Evolutionary conservation across 148 eudicot species (phyloP).

Genomic region (Polygonum maritimum): DNA sequence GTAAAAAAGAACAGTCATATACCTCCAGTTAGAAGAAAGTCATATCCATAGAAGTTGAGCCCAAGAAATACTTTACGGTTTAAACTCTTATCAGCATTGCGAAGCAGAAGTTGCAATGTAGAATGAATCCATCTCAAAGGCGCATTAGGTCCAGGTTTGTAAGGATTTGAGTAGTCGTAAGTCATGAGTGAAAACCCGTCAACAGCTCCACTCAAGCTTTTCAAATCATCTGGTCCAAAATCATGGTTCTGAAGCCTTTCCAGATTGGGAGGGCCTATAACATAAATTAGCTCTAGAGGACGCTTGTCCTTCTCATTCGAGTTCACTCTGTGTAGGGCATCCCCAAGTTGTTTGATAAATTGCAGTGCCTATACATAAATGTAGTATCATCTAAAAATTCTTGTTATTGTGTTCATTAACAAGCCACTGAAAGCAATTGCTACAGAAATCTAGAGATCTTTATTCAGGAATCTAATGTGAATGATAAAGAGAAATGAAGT

Average conservation of each 20-base stretch:
- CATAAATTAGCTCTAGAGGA: constrained; percentile 66
- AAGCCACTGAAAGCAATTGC: neutral
- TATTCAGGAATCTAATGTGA: constrained; percentile 11
- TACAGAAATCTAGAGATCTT: neutral
- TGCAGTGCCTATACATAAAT: constrained; percentile 53
- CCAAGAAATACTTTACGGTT: constrained; percentile 73
- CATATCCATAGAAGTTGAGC: constrained; percentile 88
- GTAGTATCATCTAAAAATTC: neutral
- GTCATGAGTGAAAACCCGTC: constrained; percentile 99
- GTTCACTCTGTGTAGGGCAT: constrained; percentile 57
- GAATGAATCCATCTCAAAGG: constrained; percentile 83
- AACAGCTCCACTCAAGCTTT: constrained; percentile 51
- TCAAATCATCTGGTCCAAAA: constrained; percentile 90
- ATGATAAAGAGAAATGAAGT: constrained; percentile 6
- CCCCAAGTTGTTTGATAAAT: constrained; percentile 71
- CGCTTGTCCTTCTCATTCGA: constrained; percentile 27
- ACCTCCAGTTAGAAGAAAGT: constrained; percentile 66
- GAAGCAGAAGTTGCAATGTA: constrained; percentile 47
- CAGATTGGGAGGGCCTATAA: constrained; percentile 80
- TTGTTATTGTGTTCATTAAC: neutral
- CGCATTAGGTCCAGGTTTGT: constrained; percentile 95
- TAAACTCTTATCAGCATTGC: constrained; percentile 28
- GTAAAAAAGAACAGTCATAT: constrained; percentile 12
- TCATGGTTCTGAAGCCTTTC: constrained; percentile 63
- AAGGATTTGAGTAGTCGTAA: constrained; percentile 81